A percentile compares a stretch with the other conserved stretches of the same genome.
Conservation (phyloP, 2,329 filamentous ascomycete species). For the Fusarium domesticum region DNA sequence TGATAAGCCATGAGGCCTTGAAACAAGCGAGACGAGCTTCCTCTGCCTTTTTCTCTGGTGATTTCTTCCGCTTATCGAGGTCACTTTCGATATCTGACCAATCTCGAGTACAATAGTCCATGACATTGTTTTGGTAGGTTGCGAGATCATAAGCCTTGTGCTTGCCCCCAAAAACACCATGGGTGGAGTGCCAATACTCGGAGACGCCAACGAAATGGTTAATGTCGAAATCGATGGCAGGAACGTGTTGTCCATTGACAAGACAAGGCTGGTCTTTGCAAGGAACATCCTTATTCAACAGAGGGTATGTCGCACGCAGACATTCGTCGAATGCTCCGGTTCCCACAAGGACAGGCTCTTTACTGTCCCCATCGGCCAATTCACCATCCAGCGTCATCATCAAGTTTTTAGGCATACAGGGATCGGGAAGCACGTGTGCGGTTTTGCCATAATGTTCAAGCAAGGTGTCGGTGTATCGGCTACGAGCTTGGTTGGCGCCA, state of each 20-base stretch:
- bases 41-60: slow-evolving; percentile 72
- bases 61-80: slow-evolving; percentile 64
- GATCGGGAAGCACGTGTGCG: slow-evolving; percentile 74
- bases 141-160: slow-evolving; percentile 86
- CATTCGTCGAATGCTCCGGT: slow-evolving; percentile 88
- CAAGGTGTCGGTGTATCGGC: slow-evolving; percentile 78
- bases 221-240: slow-evolving; percentile 92
- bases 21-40: slow-evolving; percentile 89
- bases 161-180: slow-evolving; percentile 80
- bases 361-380: slow-evolving; percentile 38
- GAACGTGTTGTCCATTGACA: slow-evolving; percentile 86
- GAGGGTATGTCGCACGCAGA: slow-evolving; percentile 73
- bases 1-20: slow-evolving; percentile 97
- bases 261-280: slow-evolving; percentile 84
- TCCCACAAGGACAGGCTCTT: slow-evolving; percentile 63
- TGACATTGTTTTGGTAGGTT: slow-evolving; percentile 82
- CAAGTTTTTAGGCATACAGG: slow-evolving; percentile 80
- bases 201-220: slow-evolving; percentile 98
- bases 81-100: slow-evolving; percentile 74
- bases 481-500: slow-evolving; percentile 89
- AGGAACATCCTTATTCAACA: slow-evolving; percentile 84
- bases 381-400: slow-evolving; percentile 71
- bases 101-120: slow-evolving; percentile 77
- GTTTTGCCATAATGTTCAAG: slow-evolving; percentile 60
- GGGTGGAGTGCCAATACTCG: slow-evolving; percentile 98